A percentile compares a stretch with the other conserved stretches of the same genome.
phyloP scores from a whole-genome alignment of 441 rosid genomes.

The Flueggea neowawraea region DNA sequence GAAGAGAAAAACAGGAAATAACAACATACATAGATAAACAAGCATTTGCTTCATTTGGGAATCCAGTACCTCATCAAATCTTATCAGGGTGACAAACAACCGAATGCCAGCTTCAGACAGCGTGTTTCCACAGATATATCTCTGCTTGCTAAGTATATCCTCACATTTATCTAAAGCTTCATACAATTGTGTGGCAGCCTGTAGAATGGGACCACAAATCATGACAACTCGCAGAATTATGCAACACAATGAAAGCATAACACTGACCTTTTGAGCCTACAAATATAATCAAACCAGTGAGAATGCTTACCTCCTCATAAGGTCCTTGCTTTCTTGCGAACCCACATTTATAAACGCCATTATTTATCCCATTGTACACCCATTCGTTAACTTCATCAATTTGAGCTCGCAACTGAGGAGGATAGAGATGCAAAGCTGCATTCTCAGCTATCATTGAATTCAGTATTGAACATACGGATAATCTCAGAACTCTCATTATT shows the following conservation, averaged over 20 bases:
- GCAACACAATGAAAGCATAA: too few species aligned
- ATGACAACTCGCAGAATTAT: background rate
- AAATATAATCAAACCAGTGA: too few species aligned
- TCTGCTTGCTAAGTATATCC: conserved; percentile 64
- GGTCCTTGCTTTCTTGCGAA: conserved; percentile 83
- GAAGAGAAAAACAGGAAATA: too few species aligned
- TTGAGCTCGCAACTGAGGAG: conserved; percentile 44
- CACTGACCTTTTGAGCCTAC: too few species aligned
- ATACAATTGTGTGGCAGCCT: conserved; percentile 66
- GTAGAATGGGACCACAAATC: conserved; percentile 11
- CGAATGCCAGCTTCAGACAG: conserved; percentile 77
- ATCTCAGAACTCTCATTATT: conserved; percentile 84
- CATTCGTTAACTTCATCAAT: conserved; percentile 74
- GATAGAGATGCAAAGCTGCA: conserved; percentile 68
- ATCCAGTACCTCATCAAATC: conserved; percentile 80
- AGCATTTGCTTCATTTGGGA: background rate
- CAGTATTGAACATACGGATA: conserved; percentile 72
- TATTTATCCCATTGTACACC: conserved; percentile 66
- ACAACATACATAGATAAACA: too few species aligned
- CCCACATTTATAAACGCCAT: conserved; percentile 89
- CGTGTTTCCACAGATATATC: conserved; percentile 64
- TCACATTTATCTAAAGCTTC: conserved; percentile 85
- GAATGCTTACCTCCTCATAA: conserved; percentile 67
- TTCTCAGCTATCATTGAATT: conserved; percentile 80
- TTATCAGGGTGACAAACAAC: conserved; percentile 78